Evolutionary conservation across 2,329 filamentous ascomycete species (phyloP), one percentile per base, ranked within the genome.

Genomic region (Colletotrichum incanum): DNA sequence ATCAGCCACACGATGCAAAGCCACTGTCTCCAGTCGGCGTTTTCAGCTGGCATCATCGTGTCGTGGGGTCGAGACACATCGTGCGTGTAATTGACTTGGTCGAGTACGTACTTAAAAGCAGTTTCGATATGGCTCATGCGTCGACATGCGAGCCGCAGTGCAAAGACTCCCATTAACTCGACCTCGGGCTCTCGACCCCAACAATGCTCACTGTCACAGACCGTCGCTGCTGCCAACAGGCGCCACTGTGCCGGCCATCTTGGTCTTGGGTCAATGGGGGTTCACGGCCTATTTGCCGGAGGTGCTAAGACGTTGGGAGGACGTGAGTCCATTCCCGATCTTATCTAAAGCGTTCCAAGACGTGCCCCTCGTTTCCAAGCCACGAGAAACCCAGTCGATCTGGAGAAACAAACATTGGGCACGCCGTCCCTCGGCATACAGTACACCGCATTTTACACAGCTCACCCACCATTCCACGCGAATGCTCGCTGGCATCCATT

Each of bases 161-260:
- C 41, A 50, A 49, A 50, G 47, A 41, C 43, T 31, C 41, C 60
- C 61, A 41, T 41, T 64, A 43, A 54, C 61, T 45, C 49, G 20
- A 50, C 18, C 59, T 62, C 43, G 23, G 47, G 54, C 47, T 63
- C 47, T 31, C 60, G 41, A 52, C 68, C 43, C 68, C 68, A 71
- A 56, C 64, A 56, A 68, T 71, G 69, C 69, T 71, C 43, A 20
- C 34, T 37, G 65, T 23, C 65, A 71, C 69, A 68, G 69, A 71
- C 50, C 68, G 65, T 65, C 65, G 68, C 65, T 28, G 37, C 68
- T 63, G 69, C 65, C 68, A 71, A 20, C 50, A 58, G 39, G 20
- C 63, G 67, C 55, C 67, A 67, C 67, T 50, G 50, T 41, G 43
- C 67, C 34, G 23, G 39, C 43, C 43, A 61, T 67, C 45, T 41